Percentiles rank a stretch among this genome's conserved stretches.
These are phyloP conservation scores for Ascochyta lentis DNA, from an alignment of 2,329 filamentous ascomycete genomes.

Conservation along the genomic window DNA sequence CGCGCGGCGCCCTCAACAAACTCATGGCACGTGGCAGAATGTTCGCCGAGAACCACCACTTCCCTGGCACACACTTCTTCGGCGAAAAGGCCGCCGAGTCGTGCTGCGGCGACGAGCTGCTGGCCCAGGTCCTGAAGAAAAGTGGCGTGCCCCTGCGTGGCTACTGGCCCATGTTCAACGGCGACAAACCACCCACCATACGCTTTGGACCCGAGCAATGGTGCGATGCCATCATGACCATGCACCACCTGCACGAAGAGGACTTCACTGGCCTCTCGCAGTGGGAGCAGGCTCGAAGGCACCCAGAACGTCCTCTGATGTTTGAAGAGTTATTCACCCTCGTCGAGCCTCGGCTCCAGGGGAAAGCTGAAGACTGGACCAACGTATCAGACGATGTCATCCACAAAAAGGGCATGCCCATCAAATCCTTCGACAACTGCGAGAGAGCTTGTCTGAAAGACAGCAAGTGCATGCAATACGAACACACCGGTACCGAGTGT, in stretches of 20 bases:
- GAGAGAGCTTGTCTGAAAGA: conserved; percentile 37
- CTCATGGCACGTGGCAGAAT: conserved; percentile 47
- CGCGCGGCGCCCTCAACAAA: conserved; percentile 58
- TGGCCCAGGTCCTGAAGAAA: conserved; percentile 48
- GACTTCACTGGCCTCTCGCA: conserved; percentile 37
- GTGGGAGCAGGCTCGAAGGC: conserved; percentile 36
- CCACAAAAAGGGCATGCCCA: conserved; percentile 26
- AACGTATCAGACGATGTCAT: conserved; percentile 42
- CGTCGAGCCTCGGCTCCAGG: conserved; percentile 36
- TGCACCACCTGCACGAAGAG: conserved; percentile 44
- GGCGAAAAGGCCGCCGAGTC: conserved; percentile 43
- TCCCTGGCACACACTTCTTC: conserved; percentile 45
- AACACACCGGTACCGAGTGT: conserved; percentile 40
- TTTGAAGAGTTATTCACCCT: conserved; percentile 45
- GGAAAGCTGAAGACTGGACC: conserved; percentile 40
- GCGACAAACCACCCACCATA: conserved; percentile 49
- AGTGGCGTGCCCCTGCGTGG: conserved; percentile 45
- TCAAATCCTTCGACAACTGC: conserved; percentile 40
- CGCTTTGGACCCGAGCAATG: conserved; percentile 51
- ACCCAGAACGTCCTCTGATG: conserved; percentile 36
- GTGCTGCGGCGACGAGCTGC: conserved; percentile 50
- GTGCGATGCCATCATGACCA: conserved; percentile 53
- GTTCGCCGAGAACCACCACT: conserved; percentile 43
- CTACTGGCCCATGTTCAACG: conserved; percentile 56
- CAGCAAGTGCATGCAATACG: conserved; percentile 42